Base-by-base conservation (phyloP, 225 moss, liverwort and hornwort species). In the Straminergon stramineum region DNA sequence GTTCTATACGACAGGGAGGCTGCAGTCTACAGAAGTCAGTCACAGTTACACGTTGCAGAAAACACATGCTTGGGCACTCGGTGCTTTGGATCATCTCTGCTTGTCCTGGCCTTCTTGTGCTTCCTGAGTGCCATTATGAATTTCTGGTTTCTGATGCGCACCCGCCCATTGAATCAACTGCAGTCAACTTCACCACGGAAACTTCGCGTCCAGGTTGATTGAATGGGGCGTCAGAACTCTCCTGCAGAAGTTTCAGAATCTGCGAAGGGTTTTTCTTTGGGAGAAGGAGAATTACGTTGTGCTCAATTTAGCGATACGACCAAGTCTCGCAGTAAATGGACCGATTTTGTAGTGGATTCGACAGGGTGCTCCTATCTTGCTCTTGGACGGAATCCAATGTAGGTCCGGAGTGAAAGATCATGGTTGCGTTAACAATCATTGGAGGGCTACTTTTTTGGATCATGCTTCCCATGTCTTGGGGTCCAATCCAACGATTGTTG, bases 141-240 rank as follows among this genome's bases (percentile, higher is more conserved):
- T 73, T 89, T 91, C 82, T 94, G 92, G 92, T 94, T 94, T 48
- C 90, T 91, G 94, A 41, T 90, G 32, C 92, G 94, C 77, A 92
- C 92, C 9, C 94, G 92, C 65, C 4, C 77, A 10, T 43, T 66
- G 9, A 90, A 89, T 65, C n/a, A 74, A 81, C 79, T 55, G 58
- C 87, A 70, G 66, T 62, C 79, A 27, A 48, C 87, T 84, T 85
- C 89, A 55, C 89, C 89, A 3, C 39, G 71, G 37, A 89, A 75
- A 67, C 32, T 75, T 39, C 90, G 37, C 45, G 75, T 92, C 67
- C 89, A 90, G 67, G 78, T 85, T 52, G 88, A 93, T 75, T 93
- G 73, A 89, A 65, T 22, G 64, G 30, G 53, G 30, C 23, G 32
- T 56, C 65, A 31, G 16, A 39, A 20, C 28, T 76, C 30, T 22